Evolutionary conservation across 352 stramenopile genomes (phyloP).

Genomic region (Globisporangium emineosum): DNA sequence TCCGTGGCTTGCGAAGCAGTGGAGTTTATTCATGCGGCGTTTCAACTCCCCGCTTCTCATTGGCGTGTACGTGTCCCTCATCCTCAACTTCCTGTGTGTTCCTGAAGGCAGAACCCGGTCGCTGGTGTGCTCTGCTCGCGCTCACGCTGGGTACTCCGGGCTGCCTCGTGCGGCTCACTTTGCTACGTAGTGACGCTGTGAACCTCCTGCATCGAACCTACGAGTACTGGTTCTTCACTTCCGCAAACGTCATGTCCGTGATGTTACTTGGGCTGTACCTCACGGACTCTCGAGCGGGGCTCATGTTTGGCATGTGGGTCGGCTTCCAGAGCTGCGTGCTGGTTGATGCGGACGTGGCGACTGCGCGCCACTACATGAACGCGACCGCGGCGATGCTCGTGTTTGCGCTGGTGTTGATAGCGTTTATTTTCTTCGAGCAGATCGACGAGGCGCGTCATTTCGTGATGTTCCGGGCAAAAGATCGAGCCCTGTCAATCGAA

Average conservation of each 20-base stretch:
- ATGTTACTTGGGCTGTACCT: neutral
- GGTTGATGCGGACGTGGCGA: neutral
- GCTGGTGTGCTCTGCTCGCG: neutral
- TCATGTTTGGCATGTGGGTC: constrained; percentile 5
- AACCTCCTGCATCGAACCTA: neutral
- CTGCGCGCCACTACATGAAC: constrained; percentile 1
- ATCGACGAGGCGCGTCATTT: constrained; percentile 2
- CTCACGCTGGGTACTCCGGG: neutral
- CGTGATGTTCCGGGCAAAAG: neutral
- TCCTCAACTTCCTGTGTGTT: constrained; percentile 3
- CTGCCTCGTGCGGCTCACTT: neutral
- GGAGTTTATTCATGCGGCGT: constrained; percentile 1
- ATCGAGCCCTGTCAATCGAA: neutral
- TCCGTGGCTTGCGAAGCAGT: constrained; percentile 4
- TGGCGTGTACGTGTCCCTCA: constrained; percentile 1
- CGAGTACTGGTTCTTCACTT: constrained; percentile 6
- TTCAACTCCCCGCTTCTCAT: neutral
- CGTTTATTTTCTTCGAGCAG: constrained; percentile 3
- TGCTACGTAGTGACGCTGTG: neutral
- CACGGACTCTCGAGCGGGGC: neutral
- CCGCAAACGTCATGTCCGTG: constrained; percentile 2
- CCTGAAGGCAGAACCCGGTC: neutral
- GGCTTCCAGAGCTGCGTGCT: constrained; percentile 7
- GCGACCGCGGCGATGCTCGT: neutral
- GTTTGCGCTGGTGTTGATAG: neutral